These are phyloP conservation scores for Citrus sinensis DNA, from an alignment of 345 rosid genomes.

Conservation along the genomic window DVS_A1.0 CM039163.1:43766001-43766500, in stretches of 20 bases:
- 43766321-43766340: background rate
- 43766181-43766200: background rate
- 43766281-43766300: background rate
- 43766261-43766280: background rate
- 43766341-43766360: background rate
- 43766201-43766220: background rate
- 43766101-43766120: background rate
- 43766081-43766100: background rate
- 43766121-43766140: background rate
- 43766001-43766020: background rate
- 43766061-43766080: background rate
- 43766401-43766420: background rate
- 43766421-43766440: background rate
- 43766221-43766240: too few species aligned
- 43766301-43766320: background rate
- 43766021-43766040: background rate
- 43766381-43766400: too few species aligned
- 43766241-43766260: background rate
- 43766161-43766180: background rate
- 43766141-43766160: background rate
- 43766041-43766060: background rate
- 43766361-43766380: too few species aligned
- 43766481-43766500: background rate
- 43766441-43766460: background rate
- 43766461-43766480: background rate